These are phyloP conservation scores for Aspergillus udagawae DNA, from an alignment of 2,329 filamentous ascomycete genomes.

Conservation along the genomic window DNA sequence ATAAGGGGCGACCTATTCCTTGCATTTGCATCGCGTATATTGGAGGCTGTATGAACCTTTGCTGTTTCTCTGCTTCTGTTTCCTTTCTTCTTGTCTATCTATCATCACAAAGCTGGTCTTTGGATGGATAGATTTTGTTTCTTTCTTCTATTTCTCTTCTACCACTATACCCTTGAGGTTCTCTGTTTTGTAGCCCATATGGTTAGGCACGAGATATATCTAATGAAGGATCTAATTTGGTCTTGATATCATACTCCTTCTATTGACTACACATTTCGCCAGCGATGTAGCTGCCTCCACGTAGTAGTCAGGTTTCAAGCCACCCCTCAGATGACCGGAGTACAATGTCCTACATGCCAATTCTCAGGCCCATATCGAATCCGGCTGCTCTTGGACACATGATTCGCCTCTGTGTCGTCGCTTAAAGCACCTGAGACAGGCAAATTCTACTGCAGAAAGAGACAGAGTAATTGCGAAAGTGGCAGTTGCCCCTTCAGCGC, in stretches of 20 bases:
- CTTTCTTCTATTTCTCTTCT: neutral
- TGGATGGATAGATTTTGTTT: constrained; percentile 8
- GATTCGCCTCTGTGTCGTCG: neutral
- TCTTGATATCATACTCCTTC: neutral
- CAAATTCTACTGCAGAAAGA: neutral
- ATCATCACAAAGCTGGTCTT: constrained; percentile 6
- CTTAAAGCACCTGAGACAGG: neutral
- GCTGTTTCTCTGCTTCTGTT: constrained; percentile 9
- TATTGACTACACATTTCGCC: neutral
- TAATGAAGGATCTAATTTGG: neutral
- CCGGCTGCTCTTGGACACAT: neutral
- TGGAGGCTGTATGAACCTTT: constrained; percentile 14
- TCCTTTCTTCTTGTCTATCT: neutral
- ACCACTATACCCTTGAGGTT: neutral
- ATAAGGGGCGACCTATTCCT: neutral
- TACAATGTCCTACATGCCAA: neutral
- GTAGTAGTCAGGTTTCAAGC: neutral
- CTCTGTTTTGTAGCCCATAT: neutral
- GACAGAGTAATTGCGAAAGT: neutral
- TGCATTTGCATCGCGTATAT: neutral
- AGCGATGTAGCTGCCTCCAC: neutral
- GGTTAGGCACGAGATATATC: neutral
- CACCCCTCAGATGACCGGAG: neutral
- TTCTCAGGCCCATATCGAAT: neutral
- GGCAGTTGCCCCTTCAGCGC: no score